Evolutionary conservation across 495 filamentous ascomycete genomes (phyloP), one percentile per base, ranked within the genome.

Genomic region (Talaromyces liani): DNA sequence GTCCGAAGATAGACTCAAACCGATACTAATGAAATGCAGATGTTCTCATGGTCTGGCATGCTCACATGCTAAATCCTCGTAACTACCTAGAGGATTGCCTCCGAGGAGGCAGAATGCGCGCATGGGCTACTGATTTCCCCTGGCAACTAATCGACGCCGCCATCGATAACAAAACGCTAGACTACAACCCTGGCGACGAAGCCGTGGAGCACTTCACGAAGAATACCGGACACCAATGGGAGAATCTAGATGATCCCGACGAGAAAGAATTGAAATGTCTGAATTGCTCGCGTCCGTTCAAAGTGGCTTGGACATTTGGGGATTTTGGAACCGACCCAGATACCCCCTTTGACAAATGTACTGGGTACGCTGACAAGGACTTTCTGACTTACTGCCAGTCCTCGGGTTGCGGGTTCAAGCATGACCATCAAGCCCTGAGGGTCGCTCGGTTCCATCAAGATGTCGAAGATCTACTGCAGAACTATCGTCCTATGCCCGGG

Each of bases 41-140:
- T 70, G 85, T 96, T 2, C 73, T 96, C 53, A 91, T 96, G 90
- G 90, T 95, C 0, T 94, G 89, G 91, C 92, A 96, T 73, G 78
- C 89, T 1, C 90, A 91, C 66, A 87, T 92, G 86, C 82, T 96
- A 3, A 95, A 93, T 65, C 92, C 92, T 2, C 78, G 89, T 29
- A 77, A 78, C 51, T 96, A 87, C 69, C 82, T 91, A 3, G 91
- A 96, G 67, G 92, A 96, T 70, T 88, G 87, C 66, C 74, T 93
- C 58, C 79, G 89, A 20, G 75, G 80, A 27, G 85, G 83, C 0
- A 74, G 87, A 41, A 77, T 82, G 63, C 67, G 73, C 3, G 72
- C 92, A 25, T 92, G 89, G 85, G 72, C 68, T 6, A 80, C 82
- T 2, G 85, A 85, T 3, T 82, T 96, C 60, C 92, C 91, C 2